Percentiles rank a stretch among this genome's conserved stretches.
Conservation (phyloP, 2,329 filamentous ascomycete genomes). For the Waltergamsia citrina region DNA sequence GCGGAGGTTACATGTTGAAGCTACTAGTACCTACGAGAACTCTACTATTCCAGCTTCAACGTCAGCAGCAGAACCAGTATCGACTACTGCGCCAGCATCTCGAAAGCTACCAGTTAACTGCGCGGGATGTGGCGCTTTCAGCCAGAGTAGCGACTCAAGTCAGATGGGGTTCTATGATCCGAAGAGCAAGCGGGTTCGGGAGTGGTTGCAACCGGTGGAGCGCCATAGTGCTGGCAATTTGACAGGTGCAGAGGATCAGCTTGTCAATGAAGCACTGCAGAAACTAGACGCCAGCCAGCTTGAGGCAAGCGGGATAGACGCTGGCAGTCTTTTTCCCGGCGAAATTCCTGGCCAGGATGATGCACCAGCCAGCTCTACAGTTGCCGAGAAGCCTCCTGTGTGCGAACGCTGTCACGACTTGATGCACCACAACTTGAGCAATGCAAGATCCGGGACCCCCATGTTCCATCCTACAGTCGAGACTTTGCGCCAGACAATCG, state of each 20-base stretch:
- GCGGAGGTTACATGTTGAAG: neutral
- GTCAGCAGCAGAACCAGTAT: too few species aligned
- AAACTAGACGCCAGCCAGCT: conserved; percentile 30
- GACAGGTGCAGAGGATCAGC: conserved; percentile 38
- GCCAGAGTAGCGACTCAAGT: conserved; percentile 42
- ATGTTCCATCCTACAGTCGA: conserved; percentile 76
- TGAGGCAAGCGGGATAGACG: conserved; percentile 34
- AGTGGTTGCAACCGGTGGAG: conserved; percentile 26
- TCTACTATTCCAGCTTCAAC: too few species aligned
- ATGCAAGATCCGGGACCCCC: conserved; percentile 31
- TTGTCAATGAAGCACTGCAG: conserved; percentile 36
- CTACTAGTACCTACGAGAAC: too few species aligned
- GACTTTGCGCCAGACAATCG: conserved; percentile 73
- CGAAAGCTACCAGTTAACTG: conserved; percentile 45
- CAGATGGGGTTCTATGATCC: conserved; percentile 48
- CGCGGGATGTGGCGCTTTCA: conserved; percentile 54
- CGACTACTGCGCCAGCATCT: conserved; percentile 4
- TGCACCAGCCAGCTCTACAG: neutral
- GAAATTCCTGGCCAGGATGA: conserved; percentile 1
- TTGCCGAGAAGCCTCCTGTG: conserved; percentile 35
- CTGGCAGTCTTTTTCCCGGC: conserved; percentile 19
- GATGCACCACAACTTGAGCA: conserved; percentile 61
- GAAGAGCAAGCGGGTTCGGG: conserved; percentile 38
- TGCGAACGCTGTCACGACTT: conserved; percentile 86
- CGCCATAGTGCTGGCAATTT: too few species aligned